A percentile compares a stretch with the other conserved stretches of the same genome.
phyloP scores from a whole-genome alignment of 2,329 filamentous ascomycete genomes.

The Colletotrichum lupini region DNA sequence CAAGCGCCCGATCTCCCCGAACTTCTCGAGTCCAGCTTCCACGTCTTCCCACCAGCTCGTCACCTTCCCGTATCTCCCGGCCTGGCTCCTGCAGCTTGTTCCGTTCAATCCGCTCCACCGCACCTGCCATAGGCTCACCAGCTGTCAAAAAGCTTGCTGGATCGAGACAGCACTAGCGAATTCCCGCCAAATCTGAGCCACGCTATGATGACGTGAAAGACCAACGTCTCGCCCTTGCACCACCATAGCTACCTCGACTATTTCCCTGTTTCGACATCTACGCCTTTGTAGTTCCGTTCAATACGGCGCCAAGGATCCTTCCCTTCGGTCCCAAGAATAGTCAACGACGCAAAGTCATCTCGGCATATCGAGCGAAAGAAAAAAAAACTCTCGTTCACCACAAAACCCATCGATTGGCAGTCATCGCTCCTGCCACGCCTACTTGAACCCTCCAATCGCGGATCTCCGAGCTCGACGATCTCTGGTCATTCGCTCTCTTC shows the following conservation, averaged over 20 bases:
- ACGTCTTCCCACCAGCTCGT: neutral
- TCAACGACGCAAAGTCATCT: conserved; percentile 1
- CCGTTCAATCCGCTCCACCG: conserved; percentile 16
- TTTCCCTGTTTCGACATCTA: conserved; percentile 28
- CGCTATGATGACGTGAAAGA: conserved; percentile 35
- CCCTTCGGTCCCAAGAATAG: conserved; percentile 21
- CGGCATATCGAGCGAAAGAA: conserved; percentile 8
- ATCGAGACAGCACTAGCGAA: conserved; percentile 20
- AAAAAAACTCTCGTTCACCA: neutral
- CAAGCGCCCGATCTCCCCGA: conserved; percentile 8
- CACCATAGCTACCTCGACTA: conserved; percentile 19
- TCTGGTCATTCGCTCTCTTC: neutral
- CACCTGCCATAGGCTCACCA: neutral
- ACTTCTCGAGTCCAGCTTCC: neutral
- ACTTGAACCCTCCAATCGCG: conserved; percentile 1
- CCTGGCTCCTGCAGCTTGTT: conserved; percentile 9
- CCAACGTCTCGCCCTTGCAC: conserved; percentile 23
- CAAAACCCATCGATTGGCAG: neutral
- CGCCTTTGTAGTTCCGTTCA: conserved; percentile 18
- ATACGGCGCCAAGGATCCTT: conserved; percentile 1
- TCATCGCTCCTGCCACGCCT: conserved; percentile 6
- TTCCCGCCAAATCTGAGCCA: conserved; percentile 22
- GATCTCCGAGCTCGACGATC: neutral
- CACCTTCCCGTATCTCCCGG: neutral
- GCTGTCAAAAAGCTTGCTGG: conserved; percentile 2